These are phyloP conservation scores for Setomelanomma holmii DNA, from an alignment of 2,329 filamentous ascomycete species.

Conservation along the genomic window DNA sequence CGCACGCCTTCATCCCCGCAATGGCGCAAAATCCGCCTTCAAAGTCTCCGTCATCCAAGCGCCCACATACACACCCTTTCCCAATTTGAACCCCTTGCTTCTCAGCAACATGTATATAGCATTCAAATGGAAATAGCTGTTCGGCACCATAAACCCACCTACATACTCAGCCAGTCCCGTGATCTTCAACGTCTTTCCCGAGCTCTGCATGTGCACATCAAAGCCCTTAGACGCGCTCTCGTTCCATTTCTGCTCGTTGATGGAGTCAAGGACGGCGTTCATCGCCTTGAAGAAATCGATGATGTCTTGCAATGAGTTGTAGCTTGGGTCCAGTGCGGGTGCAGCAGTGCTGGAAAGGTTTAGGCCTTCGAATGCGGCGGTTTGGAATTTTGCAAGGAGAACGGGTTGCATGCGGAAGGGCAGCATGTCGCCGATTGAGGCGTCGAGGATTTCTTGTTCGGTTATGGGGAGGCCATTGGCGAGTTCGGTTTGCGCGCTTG, in stretches of 20 bases:
- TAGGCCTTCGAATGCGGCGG: constrained; percentile 11
- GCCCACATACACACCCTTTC: constrained; percentile 22
- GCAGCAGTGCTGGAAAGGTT: constrained; percentile 9
- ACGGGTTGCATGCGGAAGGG: constrained; percentile 29
- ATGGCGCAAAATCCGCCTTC: constrained; percentile 24
- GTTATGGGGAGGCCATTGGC: constrained; percentile 12
- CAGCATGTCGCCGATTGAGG: constrained; percentile 25
- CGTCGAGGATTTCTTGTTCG: constrained; percentile 26
- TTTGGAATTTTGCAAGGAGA: constrained; percentile 20
- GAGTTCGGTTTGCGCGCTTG: constrained; percentile 22
- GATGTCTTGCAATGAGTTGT: constrained; percentile 23
- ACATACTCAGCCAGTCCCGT: constrained; percentile 19
- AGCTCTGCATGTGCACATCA: constrained; percentile 11
- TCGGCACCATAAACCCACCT: constrained; percentile 25
- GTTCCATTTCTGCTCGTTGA: constrained; percentile 27
- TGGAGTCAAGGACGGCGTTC: constrained; percentile 15
- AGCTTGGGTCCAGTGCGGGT: constrained; percentile 15
- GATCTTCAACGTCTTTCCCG: constrained; percentile 18
- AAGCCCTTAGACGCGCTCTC: constrained; percentile 21
- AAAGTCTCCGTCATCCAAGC: constrained; percentile 27
- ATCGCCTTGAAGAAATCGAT: constrained; percentile 26
- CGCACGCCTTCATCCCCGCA: constrained; percentile 25
- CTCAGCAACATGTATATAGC: constrained; percentile 33
- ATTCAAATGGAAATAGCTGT: constrained; percentile 33
- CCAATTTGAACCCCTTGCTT: constrained; percentile 24